Base-by-base conservation (phyloP, 176 grass and related monocot species). In the Rhynchospora tenuis region DNA sequence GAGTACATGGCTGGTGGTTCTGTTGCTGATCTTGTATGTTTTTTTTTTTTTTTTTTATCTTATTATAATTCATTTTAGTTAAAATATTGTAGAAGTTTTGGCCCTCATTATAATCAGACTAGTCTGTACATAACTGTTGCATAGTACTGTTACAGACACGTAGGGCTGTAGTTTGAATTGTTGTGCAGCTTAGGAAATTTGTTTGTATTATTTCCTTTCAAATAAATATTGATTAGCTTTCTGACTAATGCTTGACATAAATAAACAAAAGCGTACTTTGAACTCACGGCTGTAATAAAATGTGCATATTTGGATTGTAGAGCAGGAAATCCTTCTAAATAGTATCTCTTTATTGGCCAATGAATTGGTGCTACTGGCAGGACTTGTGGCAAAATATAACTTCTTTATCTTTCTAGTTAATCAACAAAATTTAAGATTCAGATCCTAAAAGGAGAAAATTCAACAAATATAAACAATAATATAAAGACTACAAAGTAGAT, bases 1-100 rank as follows among this genome's bases (percentile, higher is more conserved):
- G 97, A 99, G 81, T 99, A 99, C 83, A 99, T 99, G 97, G 97
- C 97, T 92, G 97, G 97, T 63, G 97, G 97, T 86, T 99, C 97
- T 83, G 93, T 99, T 64, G 97, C 97, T 84, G 97, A 99, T 65
- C 89, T 99, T 52, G 97, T 99, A 93, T 86, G 93, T 95, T 79
- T 16, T 86, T 81, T 42, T 4, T 55, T 44, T 64, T 86, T 91
- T 95, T 79, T 16, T 86, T 81, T 42, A 38, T 55, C 61, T 64
- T 56, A 64, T 26, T 64, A 81, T 64, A 81, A 44, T 26, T 17
- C 79, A 55, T 81, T 64, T 48, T 64, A 62, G 27, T 29, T 75
- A 55, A 55, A 2, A 23, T 76, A 46, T 7, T 17, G 48, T 55
- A 28, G 7, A 70, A 70, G 13, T 2, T 70, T 70, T 44, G 4